Evolutionary conservation across 1,139 yeast species (phyloP).

Genomic region (Geotrichum histeridarum): DNA sequence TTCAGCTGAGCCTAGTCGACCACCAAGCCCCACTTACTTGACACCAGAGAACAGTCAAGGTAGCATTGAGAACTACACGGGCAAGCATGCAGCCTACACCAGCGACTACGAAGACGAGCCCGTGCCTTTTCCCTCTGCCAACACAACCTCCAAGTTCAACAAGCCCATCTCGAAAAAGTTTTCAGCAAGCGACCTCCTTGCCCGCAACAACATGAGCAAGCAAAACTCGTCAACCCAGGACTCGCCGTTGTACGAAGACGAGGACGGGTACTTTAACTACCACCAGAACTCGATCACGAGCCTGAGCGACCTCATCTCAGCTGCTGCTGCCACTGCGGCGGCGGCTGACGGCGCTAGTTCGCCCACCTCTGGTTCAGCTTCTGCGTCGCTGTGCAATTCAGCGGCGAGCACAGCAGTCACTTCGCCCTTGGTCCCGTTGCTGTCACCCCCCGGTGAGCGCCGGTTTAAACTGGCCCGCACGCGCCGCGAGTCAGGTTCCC

Average conservation of each 20-base stretch:
- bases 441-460: neutral
- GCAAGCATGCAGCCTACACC: slow-evolving; percentile 9
- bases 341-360: neutral
- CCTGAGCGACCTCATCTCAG: neutral
- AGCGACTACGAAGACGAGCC: slow-evolving; percentile 15
- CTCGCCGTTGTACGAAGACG: slow-evolving; percentile 17
- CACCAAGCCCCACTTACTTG: neutral
- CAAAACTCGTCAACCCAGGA: neutral
- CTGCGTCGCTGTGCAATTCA: neutral
- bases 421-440: neutral
- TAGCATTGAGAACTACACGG: neutral
- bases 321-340: neutral
- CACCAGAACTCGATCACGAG: neutral
- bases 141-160: neutral
- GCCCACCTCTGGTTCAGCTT: neutral
- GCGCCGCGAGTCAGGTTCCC: neutral
- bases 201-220: too few species aligned
- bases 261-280: slow-evolving; percentile 15
- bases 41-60: neutral
- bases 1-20: too few species aligned
- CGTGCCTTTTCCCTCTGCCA: neutral
- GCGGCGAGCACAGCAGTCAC: neutral
- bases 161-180: too few species aligned
- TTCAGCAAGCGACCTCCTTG: too few species aligned
- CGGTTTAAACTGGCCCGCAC: neutral